Evolutionary conservation across 2,329 filamentous ascomycete genomes (phyloP), one percentile per base, ranked within the genome.

Genomic region (Curvularia sp.): DNA sequence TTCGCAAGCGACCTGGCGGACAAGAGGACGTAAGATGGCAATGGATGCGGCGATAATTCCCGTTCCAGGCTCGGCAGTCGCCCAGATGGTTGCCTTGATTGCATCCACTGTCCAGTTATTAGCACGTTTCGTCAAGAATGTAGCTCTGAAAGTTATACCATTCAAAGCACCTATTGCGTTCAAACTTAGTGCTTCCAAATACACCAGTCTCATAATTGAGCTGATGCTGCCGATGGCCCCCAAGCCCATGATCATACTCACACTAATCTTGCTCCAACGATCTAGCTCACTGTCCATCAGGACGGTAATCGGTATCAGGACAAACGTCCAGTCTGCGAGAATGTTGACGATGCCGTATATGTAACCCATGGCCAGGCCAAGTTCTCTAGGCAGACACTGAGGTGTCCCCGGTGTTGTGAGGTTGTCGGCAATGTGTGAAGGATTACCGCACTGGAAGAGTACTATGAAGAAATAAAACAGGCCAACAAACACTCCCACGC

Each of bases 21-120:
- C 74, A 7, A 83, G 67, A 1, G 81, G 81, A 0, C 81, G 80
- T 1, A 83, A 75, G 4, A 80, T 78, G 7, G 80, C 79, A 38
- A 81, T 71, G 7, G 80, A 82, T 2, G 80, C 81, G 12, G 83
- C 81, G 7, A 80, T 76, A 60, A 85, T 82, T 18, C 82, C 82
- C 18, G 80, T 81, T 9, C 80, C 82, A 33, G 81, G 80, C 60
- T 83, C 82, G 24, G 82, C 75, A 31, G 82, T 76, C 3, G 80
- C 81, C 80, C 80, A 83, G 42, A 79, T 75, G 13, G 73, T 77
- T 24, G 75, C 74, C 63, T 75, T 75, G 38, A 75, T 75, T 53
- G 76, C 71, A 54, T 74, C 63, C 39, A 60, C 71, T 75, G 33
- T n/a, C 33, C 4, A 3, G 3, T 12, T 5, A 3, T 26, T 72